A percentile compares a stretch with the other conserved stretches of the same genome.
phyloP scores from a whole-genome alignment of 2,329 filamentous ascomycete species.

The Colletotrichum tropicale region DNA sequence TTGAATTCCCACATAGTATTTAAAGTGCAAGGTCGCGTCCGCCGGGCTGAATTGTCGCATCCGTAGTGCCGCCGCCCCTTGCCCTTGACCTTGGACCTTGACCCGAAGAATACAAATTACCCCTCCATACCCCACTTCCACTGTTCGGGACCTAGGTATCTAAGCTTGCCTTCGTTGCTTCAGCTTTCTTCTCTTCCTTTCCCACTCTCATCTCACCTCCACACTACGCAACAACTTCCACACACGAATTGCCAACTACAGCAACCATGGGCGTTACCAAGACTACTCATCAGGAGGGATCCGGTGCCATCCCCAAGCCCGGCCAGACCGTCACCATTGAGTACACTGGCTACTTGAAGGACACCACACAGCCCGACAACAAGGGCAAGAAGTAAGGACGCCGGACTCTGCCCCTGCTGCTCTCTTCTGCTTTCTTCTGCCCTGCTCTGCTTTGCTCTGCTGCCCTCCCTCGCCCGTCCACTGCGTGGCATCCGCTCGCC shows the following conservation, averaged over 20 bases:
- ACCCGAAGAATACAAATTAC: background rate
- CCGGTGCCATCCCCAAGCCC: slow-evolving; percentile 60
- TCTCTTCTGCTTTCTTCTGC: background rate
- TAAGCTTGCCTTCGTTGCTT: background rate
- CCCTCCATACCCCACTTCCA: slow-evolving; percentile 20
- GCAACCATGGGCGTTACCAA: slow-evolving; percentile 76
- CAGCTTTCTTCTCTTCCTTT: background rate
- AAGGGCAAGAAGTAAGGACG: slow-evolving; percentile 72
- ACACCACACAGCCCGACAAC: slow-evolving; percentile 61
- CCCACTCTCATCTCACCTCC: background rate
- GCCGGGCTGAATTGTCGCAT: background rate
- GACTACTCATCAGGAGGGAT: slow-evolving; percentile 65
- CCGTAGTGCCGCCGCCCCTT: background rate
- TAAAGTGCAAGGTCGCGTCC: background rate
- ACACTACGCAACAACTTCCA: background rate
- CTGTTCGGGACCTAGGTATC: background rate
- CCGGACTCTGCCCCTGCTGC: background rate
- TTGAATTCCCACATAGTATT: background rate
- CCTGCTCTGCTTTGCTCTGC: background rate
- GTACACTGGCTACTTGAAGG: slow-evolving; percentile 89
- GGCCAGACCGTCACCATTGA: slow-evolving; percentile 84
- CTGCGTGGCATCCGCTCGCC: background rate
- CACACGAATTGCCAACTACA: background rate
- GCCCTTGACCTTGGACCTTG: background rate
- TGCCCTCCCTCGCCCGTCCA: background rate